Evolutionary conservation across 2,329 filamentous ascomycete species (phyloP), one percentile per base, ranked within the genome.

Genomic region (Phoma sp.): DNA sequence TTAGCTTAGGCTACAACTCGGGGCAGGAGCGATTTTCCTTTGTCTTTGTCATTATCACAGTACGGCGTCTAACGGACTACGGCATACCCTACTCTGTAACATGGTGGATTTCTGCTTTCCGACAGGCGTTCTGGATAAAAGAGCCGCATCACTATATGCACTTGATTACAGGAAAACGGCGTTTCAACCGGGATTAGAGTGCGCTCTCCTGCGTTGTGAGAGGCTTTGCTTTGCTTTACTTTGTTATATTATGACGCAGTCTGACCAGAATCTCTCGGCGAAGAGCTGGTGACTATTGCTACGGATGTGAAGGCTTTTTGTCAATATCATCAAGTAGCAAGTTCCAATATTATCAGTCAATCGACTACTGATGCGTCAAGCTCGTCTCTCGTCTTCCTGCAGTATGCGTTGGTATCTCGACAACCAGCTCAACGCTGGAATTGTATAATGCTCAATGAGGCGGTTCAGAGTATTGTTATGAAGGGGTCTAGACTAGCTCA

Each of bases 51-150:
- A 45, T 33, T 20, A 37, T 50, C 15, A 38, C 21, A 18, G 29
- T 9, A 48, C 30, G 45, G 34, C 32, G 36, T 57, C 33, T 4
- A 5, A 34, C 29, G 26, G 37, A 33, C 9, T 7, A 34, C 14
- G 38, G 38, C 43, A 47, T 43, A 47, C 42, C 50, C 50, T 47
- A 33, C 37, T 38, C 50, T 47, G 43, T 25, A 47, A n/a, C 20
- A 43, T 12, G 38, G 38, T 43, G 50, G 25, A 42, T 11, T 17
- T 5, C 26, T 42, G 36, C 25, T 53, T 47, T 38, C 9, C 7
- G 11, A 30, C n/a, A 46, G 50, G 50, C 50, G 50, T 53, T 53
- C 26, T 4, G 15, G 30, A 29, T n/a, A 53, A 53, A 47, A 33
- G 26, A 18, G 15, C 4, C 10, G 42, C 25, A 18, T 20, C 17